Conservation (phyloP, 1,284 basidiomycete genomes). For the Fomitiporia mediterranea region DNA sequence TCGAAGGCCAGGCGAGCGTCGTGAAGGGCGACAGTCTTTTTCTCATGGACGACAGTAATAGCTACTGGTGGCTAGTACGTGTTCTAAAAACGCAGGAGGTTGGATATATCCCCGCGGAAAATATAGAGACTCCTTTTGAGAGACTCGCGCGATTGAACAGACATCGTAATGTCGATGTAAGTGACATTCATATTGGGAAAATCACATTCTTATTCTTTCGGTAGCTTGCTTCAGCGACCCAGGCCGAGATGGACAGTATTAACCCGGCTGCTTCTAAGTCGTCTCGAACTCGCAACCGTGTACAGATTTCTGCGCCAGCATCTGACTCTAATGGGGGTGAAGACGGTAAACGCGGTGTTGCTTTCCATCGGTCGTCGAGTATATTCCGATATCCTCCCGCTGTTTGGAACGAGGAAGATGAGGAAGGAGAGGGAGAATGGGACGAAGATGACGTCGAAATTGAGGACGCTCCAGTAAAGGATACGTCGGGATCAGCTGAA, state of each 20-base stretch:
- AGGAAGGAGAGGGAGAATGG: constrained; percentile 70
- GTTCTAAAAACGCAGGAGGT: constrained; percentile 98
- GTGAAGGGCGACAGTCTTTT: constrained; percentile 94
- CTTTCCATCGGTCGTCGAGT: constrained; percentile 53
- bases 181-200: constrained; percentile 30
- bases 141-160: constrained; percentile 94
- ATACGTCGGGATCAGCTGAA: constrained; percentile 29
- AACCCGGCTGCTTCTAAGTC: constrained; percentile 33
- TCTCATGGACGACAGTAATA: constrained; percentile 93
- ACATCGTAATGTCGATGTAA: constrained; percentile 93
- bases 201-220: constrained; percentile 1
- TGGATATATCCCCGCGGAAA: constrained; percentile 99
- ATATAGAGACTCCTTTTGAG: constrained; percentile 98
- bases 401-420: constrained; percentile 79
- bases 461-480: constrained; percentile 44
- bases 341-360: constrained; percentile 34
- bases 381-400: constrained; percentile 74
- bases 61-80: constrained; percentile 97
- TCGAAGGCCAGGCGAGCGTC: constrained; percentile 94
- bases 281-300: constrained; percentile 23
- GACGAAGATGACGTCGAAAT: constrained; percentile 69
- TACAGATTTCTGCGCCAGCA: constrained; percentile 7
- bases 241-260: constrained; percentile 58
- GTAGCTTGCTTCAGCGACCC: constrained; percentile 71
- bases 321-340: background rate